Evolutionary conservation across 2,329 filamentous ascomycete genomes (phyloP).

Genomic region (Aspergillus ochraceus): DNA sequence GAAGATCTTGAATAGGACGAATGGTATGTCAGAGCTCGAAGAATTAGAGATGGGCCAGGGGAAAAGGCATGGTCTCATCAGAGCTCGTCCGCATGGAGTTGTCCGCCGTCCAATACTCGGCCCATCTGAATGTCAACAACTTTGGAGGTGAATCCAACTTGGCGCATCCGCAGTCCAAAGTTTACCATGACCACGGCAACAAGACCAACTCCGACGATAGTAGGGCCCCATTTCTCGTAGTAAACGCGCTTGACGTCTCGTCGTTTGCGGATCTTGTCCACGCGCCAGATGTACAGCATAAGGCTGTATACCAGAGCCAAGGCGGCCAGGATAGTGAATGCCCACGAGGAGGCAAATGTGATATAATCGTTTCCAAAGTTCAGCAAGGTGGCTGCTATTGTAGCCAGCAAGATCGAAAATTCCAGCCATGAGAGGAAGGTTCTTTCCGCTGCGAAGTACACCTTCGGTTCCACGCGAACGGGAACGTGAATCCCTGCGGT

Average conservation of each 20-base stretch:
- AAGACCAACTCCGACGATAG: slow-evolving; percentile 69
- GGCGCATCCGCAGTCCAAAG: slow-evolving; percentile 74
- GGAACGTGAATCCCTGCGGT: slow-evolving; percentile 84
- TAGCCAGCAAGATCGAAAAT: slow-evolving; percentile 91
- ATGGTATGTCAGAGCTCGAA: not conserved
- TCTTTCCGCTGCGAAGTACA: slow-evolving; percentile 93
- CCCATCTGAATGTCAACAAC: slow-evolving; percentile 6
- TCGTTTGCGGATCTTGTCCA: slow-evolving; percentile 77
- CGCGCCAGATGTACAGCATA: slow-evolving; percentile 82
- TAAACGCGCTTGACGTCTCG: slow-evolving; percentile 74
- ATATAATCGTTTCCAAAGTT: slow-evolving; percentile 69
- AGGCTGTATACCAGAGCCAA: slow-evolving; percentile 79
- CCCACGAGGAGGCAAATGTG: slow-evolving; percentile 68
- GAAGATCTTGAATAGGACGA: not conserved
- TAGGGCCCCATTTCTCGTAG: slow-evolving; percentile 87
- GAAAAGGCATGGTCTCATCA: not conserved
- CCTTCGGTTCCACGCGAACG: slow-evolving; percentile 93
- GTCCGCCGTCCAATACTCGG: slow-evolving; percentile 7
- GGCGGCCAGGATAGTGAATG: slow-evolving; percentile 81
- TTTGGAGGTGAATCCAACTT: slow-evolving; percentile 36
- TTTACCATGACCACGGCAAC: slow-evolving; percentile 75
- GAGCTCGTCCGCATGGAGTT: not conserved
- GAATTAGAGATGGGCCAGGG: not conserved
- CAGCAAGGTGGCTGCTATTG: slow-evolving; percentile 78
- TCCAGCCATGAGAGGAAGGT: slow-evolving; percentile 98